A percentile compares a stretch with the other conserved stretches of the same genome.
These are phyloP conservation scores for Pyricularia sp. DNA, from an alignment of 2,329 filamentous ascomycete genomes.

Conservation along the genomic window DNA sequence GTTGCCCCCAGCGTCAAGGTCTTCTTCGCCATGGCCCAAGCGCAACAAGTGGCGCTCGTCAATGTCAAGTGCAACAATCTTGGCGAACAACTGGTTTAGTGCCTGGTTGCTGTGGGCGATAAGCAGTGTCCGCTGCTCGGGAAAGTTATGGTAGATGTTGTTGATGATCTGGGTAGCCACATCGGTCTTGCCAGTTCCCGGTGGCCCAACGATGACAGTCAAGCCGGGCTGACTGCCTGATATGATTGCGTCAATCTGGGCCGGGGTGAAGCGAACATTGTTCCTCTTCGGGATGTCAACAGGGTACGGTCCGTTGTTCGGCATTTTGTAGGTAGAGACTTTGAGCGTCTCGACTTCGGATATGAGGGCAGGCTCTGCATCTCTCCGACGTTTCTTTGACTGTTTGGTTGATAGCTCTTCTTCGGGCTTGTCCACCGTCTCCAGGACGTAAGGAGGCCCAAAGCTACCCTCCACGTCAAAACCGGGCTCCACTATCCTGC, in stretches of 20 bases:
- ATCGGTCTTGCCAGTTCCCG: conserved; percentile 97
- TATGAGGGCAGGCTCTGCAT: conserved; percentile 53
- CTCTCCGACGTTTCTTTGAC: conserved; percentile 79
- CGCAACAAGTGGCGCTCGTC: conserved; percentile 88
- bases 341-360: conserved; percentile 54
- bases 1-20: conserved; percentile 70
- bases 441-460: conserved; percentile 75
- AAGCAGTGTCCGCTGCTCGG: conserved; percentile 77
- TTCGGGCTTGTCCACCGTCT: conserved; percentile 47
- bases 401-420: not conserved
- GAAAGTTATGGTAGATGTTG: conserved; percentile 98
- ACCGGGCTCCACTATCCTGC: conserved; percentile 69
- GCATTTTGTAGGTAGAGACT: conserved; percentile 81
- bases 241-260: conserved; percentile 83
- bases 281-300: conserved; percentile 74
- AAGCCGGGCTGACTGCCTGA: conserved; percentile 90
- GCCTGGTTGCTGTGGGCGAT: conserved; percentile 97
- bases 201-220: conserved; percentile 86
- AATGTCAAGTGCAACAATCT: conserved; percentile 92
- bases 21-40: conserved; percentile 89
- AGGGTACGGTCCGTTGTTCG: conserved; percentile 81
- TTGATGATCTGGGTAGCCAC: conserved; percentile 97
- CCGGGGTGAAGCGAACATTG: conserved; percentile 73
- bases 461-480: conserved; percentile 61
- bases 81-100: conserved; percentile 92